Evolutionary conservation across 1,284 basidiomycete species (phyloP).

Genomic region (Kalmanozyma brasiliensis): DNA sequence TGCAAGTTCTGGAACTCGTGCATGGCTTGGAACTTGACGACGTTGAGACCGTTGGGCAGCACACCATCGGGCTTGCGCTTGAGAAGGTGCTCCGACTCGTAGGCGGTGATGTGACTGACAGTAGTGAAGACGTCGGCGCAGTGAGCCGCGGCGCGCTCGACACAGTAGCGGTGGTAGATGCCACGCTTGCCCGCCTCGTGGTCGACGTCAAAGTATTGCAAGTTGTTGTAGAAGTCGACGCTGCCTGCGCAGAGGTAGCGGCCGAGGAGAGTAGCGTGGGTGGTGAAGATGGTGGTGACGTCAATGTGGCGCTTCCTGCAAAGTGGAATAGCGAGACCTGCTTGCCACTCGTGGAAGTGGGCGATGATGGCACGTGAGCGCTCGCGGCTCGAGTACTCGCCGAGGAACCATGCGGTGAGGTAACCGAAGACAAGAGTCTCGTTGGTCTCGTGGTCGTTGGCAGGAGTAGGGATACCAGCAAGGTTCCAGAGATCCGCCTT

Average conservation of each 20-base stretch:
- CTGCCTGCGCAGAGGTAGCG: slow-evolving; percentile 96
- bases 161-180: slow-evolving; percentile 91
- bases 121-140: slow-evolving; percentile 98
- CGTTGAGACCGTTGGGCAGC: slow-evolving; percentile 96
- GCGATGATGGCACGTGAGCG: slow-evolving; percentile 86
- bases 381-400: slow-evolving; percentile 87
- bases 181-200: slow-evolving; percentile 98
- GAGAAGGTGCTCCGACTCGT: slow-evolving; percentile 92
- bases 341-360: slow-evolving; percentile 99
- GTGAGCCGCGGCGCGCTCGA: slow-evolving; percentile 91
- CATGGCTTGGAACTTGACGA: slow-evolving; percentile 94
- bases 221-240: slow-evolving; percentile 99
- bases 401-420: slow-evolving; percentile 98
- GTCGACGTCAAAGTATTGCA: slow-evolving; percentile 99
- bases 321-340: slow-evolving; percentile 93
- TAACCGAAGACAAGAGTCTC: slow-evolving; percentile 99
- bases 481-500: slow-evolving; percentile 97
- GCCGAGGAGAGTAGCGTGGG: slow-evolving; percentile 96
- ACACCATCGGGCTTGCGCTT: slow-evolving; percentile 97
- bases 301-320: slow-evolving; percentile 96
- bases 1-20: slow-evolving; percentile 98
- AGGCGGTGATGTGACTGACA: slow-evolving; percentile 91
- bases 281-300: slow-evolving; percentile 93
- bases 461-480: slow-evolving; percentile 94
- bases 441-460: slow-evolving; percentile 96